Percentiles rank a stretch among this genome's conserved stretches.
phyloP scores from a whole-genome alignment of 106 monocot species.

The Agapanthus africanus region DNA sequence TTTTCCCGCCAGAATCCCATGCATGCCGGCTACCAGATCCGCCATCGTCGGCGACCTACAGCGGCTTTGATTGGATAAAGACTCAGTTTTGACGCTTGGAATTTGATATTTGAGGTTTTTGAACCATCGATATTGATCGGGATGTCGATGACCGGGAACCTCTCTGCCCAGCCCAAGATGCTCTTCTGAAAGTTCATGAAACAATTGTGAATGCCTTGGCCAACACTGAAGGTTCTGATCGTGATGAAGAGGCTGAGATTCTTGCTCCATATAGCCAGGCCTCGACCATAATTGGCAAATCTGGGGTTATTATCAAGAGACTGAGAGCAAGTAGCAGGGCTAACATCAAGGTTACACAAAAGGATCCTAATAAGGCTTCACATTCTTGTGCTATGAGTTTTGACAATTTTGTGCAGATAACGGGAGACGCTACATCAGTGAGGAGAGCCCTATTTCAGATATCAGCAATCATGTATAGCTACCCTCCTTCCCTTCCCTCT shows the following conservation, averaged over 20 bases:
- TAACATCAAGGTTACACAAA: constrained; percentile 61
- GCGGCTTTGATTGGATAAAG: too few species aligned
- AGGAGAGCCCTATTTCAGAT: constrained; percentile 61
- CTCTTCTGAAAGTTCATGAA: constrained; percentile 62
- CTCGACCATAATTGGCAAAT: constrained; percentile 74
- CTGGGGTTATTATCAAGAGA: constrained; percentile 75
- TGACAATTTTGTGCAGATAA: constrained; percentile 60
- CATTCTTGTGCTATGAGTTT: constrained; percentile 91
- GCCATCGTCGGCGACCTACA: too few species aligned
- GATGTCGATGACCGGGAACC: constrained; percentile 32
- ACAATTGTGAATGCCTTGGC: constrained; percentile 61
- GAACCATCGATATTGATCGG: neutral
- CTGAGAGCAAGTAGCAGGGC: constrained; percentile 50
- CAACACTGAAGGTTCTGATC: constrained; percentile 29
- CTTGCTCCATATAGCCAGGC: constrained; percentile 82
- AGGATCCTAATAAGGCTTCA: constrained; percentile 53
- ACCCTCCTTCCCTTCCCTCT: too few species aligned
- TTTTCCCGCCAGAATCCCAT: too few species aligned
- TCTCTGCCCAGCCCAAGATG: constrained; percentile 77
- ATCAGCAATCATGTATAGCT: constrained; percentile 89
- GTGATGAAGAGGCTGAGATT: constrained; percentile 29
- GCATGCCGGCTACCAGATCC: too few species aligned
- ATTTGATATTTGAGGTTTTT: too few species aligned
- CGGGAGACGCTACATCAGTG: constrained; percentile 15
- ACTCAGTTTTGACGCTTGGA: too few species aligned